Evolutionary conservation across 1,139 yeast genomes (phyloP), one percentile per base, ranked within the genome.

Genomic region (Suhomyces chickasaworum): DNA sequence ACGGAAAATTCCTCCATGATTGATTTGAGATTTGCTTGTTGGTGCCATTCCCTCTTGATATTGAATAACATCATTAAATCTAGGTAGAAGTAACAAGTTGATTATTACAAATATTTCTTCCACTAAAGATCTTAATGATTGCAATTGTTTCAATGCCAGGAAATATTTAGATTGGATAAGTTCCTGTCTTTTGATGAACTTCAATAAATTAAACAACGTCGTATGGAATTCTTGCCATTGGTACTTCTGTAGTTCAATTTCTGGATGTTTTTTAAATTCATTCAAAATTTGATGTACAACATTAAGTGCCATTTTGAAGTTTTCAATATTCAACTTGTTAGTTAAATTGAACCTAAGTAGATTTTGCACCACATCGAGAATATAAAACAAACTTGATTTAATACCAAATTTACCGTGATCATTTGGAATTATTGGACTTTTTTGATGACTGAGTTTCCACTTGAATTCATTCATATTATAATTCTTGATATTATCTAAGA

Each of bases 371-470:
- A 61, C 51, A 52, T 75, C 79, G 31, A 75, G 47, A 13, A 72
- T 65, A 49, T 74, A 75, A 33, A 72, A 65, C 39, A 66, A 50
- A 21, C 69, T 50, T 1, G 69, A 60, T 42, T 71, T 73, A 34
- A 57, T 47, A 0, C 67, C 70, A 20, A 53, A 57, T 7, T 58
- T 53, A 1, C 55, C 63, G 2, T 53, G 42, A 44, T 62, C 64
- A 17, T 55, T 55, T 3, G 73, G 73, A 2, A 74, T 55, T 15
- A 69, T 52, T 1, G 78, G 78, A 6, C 51, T 36, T 44, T 63
- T 66, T 42, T 73, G 78, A 49, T 69, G 78, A 40, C 75, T 69
- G 38, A 73, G 52, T 49, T 73, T 74, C 75, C 77, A 73, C 42
- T 64, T 64, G 49, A 62, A 66, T 50, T 73, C 78, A 45, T 74